Evolutionary conservation across 176 grass and related monocot genomes (phyloP).

Genomic region (Oryza brachyantha): DNA sequence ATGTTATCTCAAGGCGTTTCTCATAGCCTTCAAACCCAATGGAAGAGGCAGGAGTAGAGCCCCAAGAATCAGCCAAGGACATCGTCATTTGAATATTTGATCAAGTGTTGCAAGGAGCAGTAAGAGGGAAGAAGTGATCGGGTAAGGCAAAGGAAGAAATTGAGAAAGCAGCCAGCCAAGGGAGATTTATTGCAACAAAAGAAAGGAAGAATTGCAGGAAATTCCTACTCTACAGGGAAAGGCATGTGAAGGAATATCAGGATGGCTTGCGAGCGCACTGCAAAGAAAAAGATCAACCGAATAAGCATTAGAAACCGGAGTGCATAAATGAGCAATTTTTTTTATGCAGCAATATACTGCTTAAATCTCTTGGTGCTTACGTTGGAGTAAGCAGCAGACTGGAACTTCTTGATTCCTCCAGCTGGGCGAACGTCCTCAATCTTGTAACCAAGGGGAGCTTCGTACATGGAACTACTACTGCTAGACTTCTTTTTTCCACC

Average conservation of each 20-base stretch:
- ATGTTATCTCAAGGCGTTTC: slow-evolving; percentile 84
- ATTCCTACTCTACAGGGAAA: slow-evolving; percentile 52
- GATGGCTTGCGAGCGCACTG: slow-evolving; percentile 95
- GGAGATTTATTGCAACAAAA: slow-evolving; percentile 34
- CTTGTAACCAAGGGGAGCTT: slow-evolving; percentile 92
- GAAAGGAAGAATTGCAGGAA: slow-evolving; percentile 28
- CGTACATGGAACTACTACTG: slow-evolving; percentile 72
- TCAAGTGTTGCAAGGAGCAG: slow-evolving; percentile 32
- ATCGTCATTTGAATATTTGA: slow-evolving; percentile 55
- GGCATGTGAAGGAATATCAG: slow-evolving; percentile 67
- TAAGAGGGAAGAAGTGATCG: slow-evolving; percentile 11
- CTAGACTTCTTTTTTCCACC: slow-evolving; percentile 75
- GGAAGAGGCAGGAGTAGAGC: slow-evolving; percentile 46
- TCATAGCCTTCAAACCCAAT: slow-evolving; percentile 97
- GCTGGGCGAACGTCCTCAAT: slow-evolving; percentile 93
- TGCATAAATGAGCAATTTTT: neutral
- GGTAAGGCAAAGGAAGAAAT: slow-evolving; percentile 25
- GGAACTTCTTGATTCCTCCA: slow-evolving; percentile 97
- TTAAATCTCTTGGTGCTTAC: slow-evolving; percentile 37
- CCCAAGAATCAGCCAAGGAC: slow-evolving; percentile 36
- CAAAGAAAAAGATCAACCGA: slow-evolving; percentile 41
- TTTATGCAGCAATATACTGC: neutral
- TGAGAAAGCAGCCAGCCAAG: slow-evolving; percentile 65
- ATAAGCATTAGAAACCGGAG: slow-evolving; percentile 26
- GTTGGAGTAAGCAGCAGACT: slow-evolving; percentile 99